phyloP scores from a whole-genome alignment of 2,329 filamentous ascomycete genomes.

The Ramularia endophylla region DNA sequence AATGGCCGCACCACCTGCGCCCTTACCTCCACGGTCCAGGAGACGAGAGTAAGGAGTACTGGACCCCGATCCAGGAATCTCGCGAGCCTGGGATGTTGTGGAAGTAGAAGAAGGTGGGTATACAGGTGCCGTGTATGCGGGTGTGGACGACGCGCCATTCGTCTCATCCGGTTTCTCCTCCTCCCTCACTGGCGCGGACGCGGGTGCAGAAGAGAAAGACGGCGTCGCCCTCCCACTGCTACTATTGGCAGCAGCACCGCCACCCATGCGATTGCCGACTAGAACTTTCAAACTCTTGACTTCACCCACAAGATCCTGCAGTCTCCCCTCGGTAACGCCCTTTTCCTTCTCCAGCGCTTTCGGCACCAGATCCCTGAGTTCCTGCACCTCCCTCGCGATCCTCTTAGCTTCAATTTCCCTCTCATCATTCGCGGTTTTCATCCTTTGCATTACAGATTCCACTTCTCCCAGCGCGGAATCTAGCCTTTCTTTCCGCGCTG shows the following conservation, averaged over 20 bases:
- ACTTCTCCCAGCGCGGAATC: conserved; percentile 78
- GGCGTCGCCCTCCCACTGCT: conserved; percentile 18
- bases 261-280: conserved; percentile 57
- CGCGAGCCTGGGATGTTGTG: conserved; percentile 13
- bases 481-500: conserved; percentile 73
- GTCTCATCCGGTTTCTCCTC: conserved; percentile 14
- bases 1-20: conserved; percentile 38
- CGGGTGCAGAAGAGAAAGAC: conserved; percentile 14
- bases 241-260: conserved; percentile 13
- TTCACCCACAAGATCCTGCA: conserved; percentile 81
- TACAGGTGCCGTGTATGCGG: background rate
- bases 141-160: conserved; percentile 7
- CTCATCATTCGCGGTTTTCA: conserved; percentile 74
- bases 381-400: conserved; percentile 78
- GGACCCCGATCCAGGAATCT: conserved; percentile 10
- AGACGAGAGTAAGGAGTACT: conserved; percentile 22
- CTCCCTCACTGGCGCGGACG: conserved; percentile 3
- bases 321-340: conserved; percentile 69
- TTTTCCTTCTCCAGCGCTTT: conserved; percentile 85
- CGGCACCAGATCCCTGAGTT: conserved; percentile 77
- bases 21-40: conserved; percentile 8
- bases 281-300: conserved; percentile 89
- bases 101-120: conserved; percentile 1
- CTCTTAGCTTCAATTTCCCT: conserved; percentile 84
- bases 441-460: conserved; percentile 71